These are phyloP conservation scores for Umbelopsis ramanniana DNA, from an alignment of 192 early-diverging fungal genomes.

Conservation along the genomic window DNA sequence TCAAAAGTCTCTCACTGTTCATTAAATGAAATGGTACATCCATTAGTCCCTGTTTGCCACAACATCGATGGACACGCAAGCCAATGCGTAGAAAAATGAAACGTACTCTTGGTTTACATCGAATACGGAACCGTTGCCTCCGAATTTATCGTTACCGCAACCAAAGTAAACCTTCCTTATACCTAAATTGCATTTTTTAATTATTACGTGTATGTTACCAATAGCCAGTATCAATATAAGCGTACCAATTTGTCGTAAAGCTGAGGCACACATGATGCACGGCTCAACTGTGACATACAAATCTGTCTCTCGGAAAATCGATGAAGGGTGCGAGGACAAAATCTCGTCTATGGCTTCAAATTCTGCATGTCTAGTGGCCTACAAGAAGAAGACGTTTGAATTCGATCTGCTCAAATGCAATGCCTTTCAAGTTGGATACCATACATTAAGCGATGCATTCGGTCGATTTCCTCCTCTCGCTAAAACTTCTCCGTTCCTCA, in stretches of 20 bases:
- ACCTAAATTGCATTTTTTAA: slow-evolving; percentile 33
- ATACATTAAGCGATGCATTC: slow-evolving; percentile 86
- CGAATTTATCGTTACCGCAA: slow-evolving; percentile 93
- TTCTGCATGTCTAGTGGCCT: slow-evolving; percentile 95
- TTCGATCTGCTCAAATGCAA: not conserved
- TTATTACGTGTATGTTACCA: not conserved
- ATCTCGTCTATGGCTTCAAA: slow-evolving; percentile 91
- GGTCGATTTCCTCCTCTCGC: slow-evolving; percentile 88
- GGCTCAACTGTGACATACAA: slow-evolving; percentile 98
- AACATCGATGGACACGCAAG: not conserved
- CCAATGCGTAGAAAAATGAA: not conserved
- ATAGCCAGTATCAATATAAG: not conserved
- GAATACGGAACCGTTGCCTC: slow-evolving; percentile 93
- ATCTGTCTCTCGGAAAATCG: slow-evolving; percentile 51
- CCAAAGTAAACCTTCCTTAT: slow-evolving; percentile 92
- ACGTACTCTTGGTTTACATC: slow-evolving; percentile 74
- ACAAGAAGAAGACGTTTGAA: not conserved
- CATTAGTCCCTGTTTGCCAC: not conserved
- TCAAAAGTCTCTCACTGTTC: slow-evolving; percentile 7
- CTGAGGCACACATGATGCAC: slow-evolving; percentile 97
- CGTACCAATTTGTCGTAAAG: slow-evolving; percentile 77
- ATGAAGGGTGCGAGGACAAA: slow-evolving; percentile 37
- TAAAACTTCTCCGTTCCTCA: slow-evolving; percentile 67
- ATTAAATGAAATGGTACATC: not conserved
- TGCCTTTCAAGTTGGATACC: not conserved